Conservation (phyloP, 2,329 filamentous ascomycete genomes). For the Ploettnerulaceae sp. region DNA sequence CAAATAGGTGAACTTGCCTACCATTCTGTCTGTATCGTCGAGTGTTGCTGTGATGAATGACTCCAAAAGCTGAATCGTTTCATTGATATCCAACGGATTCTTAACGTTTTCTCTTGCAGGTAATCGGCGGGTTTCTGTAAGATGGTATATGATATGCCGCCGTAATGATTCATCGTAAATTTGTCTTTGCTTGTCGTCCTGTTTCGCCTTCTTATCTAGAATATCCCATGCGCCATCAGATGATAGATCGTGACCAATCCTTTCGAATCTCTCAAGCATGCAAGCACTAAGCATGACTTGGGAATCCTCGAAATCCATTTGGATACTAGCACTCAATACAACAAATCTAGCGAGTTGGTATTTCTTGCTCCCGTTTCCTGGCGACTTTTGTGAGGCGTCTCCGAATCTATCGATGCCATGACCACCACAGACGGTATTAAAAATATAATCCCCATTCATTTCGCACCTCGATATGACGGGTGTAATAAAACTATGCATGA, state of each 20-base stretch:
- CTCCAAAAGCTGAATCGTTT: slow-evolving; percentile 17
- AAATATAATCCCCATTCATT: slow-evolving; percentile 28
- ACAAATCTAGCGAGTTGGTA: slow-evolving; percentile 18
- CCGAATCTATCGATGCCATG: slow-evolving; percentile 23
- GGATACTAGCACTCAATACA: slow-evolving; percentile 26
- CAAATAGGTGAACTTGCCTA: slow-evolving; percentile 14
- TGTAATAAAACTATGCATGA: slow-evolving; percentile 28
- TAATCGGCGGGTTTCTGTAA: slow-evolving; percentile 12
- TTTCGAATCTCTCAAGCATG: slow-evolving; percentile 10
- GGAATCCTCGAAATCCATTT: slow-evolving; percentile 28
- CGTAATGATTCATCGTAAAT: slow-evolving; percentile 23
- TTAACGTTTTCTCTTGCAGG: slow-evolving; percentile 15
- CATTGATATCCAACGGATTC: slow-evolving; percentile 1
- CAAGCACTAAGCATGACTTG: slow-evolving; percentile 26
- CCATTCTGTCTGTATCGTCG: slow-evolving; percentile 3
- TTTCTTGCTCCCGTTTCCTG: neutral
- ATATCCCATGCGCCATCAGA: slow-evolving; percentile 12
- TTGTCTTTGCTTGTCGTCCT: slow-evolving; percentile 13
- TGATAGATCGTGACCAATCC: slow-evolving; percentile 15
- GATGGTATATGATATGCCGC: slow-evolving; percentile 24
- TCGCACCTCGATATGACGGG: slow-evolving; percentile 22
- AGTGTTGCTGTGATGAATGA: neutral
- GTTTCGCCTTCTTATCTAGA: slow-evolving; percentile 17
- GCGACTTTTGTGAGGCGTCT: neutral
- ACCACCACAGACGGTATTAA: slow-evolving; percentile 8